Evolutionary conservation across 2,329 filamentous ascomycete species (phyloP).

Genomic region (Alternaria sp.): DNA sequence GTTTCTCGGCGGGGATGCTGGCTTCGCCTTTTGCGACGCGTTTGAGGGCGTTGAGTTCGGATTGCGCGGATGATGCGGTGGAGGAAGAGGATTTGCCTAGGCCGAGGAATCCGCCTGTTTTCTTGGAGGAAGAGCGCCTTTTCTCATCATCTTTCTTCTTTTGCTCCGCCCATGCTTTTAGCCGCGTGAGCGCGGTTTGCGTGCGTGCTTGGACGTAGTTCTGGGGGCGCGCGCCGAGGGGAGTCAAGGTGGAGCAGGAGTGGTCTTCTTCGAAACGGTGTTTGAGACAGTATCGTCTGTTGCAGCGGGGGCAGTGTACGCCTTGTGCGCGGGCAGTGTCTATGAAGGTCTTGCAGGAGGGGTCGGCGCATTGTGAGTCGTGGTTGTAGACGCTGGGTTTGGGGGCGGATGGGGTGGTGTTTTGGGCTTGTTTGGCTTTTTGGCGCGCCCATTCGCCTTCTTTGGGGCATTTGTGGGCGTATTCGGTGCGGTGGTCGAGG

Average conservation of each 20-base stretch:
- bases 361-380: conserved; percentile 72
- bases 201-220: conserved; percentile 63
- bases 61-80: conserved; percentile 65
- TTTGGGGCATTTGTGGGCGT: conserved; percentile 72
- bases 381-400: conserved; percentile 65
- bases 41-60: conserved; percentile 80
- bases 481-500: conserved; percentile 90
- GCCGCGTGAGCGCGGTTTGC: conserved; percentile 73
- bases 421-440: conserved; percentile 48
- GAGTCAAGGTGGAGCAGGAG: conserved; percentile 73
- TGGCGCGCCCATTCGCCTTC: conserved; percentile 64
- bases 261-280: conserved; percentile 82
- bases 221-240: conserved; percentile 59
- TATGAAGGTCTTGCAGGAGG: conserved; percentile 72
- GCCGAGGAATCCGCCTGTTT: conserved; percentile 31
- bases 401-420: conserved; percentile 32
- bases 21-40: conserved; percentile 88
- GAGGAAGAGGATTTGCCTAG: conserved; percentile 28
- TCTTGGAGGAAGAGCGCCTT: conserved; percentile 24
- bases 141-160: conserved; percentile 76
- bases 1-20: conserved; percentile 78
- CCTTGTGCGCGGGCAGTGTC: conserved; percentile 71
- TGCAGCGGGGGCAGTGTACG: conserved; percentile 74
- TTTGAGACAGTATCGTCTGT: conserved; percentile 77
- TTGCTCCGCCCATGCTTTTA: conserved; percentile 80